These are phyloP conservation scores for Solanum chilense DNA, from an alignment of 257 asterid species.

Conservation along the genomic window DNA sequence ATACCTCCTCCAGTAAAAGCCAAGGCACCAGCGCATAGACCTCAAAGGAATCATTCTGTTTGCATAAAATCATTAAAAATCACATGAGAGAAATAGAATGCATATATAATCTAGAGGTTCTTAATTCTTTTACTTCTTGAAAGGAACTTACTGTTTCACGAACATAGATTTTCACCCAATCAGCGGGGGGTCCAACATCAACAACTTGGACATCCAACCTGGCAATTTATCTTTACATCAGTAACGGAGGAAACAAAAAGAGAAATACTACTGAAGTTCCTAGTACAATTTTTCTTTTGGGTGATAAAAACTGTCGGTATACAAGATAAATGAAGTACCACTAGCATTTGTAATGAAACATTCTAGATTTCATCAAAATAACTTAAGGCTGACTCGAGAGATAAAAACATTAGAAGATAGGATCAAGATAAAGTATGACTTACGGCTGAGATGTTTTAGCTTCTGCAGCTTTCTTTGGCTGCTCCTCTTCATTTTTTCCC, in stretches of 20 bases:
- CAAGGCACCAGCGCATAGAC: no score
- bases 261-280: neutral
- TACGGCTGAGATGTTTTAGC: constrained; percentile 65
- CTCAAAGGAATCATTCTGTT: no score
- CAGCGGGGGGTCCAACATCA: constrained; percentile 90
- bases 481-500: constrained; percentile 68
- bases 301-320: neutral
- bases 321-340: neutral
- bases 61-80: neutral
- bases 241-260: neutral
- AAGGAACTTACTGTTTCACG: constrained; percentile 64
- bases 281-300: neutral
- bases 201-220: constrained; percentile 61
- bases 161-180: constrained; percentile 86
- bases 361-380: no score
- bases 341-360: no score
- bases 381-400: no score
- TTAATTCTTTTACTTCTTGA: neutral
- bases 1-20: no score
- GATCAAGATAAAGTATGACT: constrained; percentile 4
- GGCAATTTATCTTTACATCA: constrained; percentile 6
- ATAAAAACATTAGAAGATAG: neutral
- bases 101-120: neutral
- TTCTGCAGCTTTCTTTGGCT: constrained; percentile 52
- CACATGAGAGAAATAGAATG: neutral